Evolutionary conservation across 768 basidiomycete species (phyloP).

Genomic region (Lentinula guzmanii): DNA sequence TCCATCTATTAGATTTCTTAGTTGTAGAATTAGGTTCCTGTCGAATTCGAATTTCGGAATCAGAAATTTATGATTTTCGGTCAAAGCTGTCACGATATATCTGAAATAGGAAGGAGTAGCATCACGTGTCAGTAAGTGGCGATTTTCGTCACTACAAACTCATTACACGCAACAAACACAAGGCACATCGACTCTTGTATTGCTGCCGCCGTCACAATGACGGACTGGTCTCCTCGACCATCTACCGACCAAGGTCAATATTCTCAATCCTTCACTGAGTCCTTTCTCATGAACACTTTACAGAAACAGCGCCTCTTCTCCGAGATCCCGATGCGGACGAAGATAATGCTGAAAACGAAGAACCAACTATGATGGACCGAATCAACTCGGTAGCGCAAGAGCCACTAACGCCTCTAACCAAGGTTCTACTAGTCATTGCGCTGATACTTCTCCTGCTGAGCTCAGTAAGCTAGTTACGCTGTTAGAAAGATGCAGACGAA

Average conservation of each 20-base stretch:
- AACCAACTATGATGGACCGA: slow-evolving; percentile 36
- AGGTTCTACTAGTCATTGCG: slow-evolving; percentile 69
- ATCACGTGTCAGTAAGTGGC: neutral
- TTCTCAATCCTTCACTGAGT: neutral
- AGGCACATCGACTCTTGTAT: neutral
- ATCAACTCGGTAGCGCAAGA: slow-evolving; percentile 59
- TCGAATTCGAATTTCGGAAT: no score
- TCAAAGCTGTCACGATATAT: neutral
- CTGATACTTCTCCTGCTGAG: slow-evolving; percentile 76
- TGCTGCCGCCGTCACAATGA: slow-evolving; percentile 35
- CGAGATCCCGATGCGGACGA: slow-evolving; percentile 39
- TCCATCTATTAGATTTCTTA: no score
- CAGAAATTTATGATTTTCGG: neutral
- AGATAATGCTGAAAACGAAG: slow-evolving; percentile 16
- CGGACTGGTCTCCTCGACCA: slow-evolving; percentile 48
- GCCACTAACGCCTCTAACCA: slow-evolving; percentile 78
- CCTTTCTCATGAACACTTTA: neutral
- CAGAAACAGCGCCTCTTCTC: slow-evolving; percentile 66
- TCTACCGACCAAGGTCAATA: slow-evolving; percentile 50
- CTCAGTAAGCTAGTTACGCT: slow-evolving; percentile 34
- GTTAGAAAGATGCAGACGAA: neutral
- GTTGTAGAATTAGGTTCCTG: no score
- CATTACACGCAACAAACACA: slow-evolving; percentile 1
- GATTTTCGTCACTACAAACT: neutral
- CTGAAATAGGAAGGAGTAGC: no score